Evolutionary conservation across 1,139 yeast genomes (phyloP), one percentile per base, ranked within the genome.

Genomic region (Yamadazyma atmosphaerica): DNA sequence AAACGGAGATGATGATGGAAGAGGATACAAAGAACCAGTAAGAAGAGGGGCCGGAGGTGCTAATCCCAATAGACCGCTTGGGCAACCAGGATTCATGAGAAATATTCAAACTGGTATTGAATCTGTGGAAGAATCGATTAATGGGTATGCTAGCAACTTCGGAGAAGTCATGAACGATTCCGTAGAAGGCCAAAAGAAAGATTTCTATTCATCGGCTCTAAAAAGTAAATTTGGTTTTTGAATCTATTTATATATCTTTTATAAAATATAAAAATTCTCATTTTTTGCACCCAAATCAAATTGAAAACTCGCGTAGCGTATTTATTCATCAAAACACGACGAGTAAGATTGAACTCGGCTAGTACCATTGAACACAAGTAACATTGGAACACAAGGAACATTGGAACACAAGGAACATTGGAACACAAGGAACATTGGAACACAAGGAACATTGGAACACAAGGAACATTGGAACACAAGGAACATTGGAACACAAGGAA

Each of bases 141-240:
- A 79, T 51, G 81, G 78, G 19, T 80, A 79, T 47, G 86, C 86
- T 3, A 74, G 68, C 32, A 68, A 62, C 26, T 64, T 80, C 34
- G 73, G 78, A 45, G 82, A 81, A 46, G 60, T 74, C 7, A 64
- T 81, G 67, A 74, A 63, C 40, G 84, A 79, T 11, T 60, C 77
- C 0, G 56, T 76, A 21, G 81, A 74, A 32, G 67, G 68, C 3
- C 73, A 72, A 10, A 77, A 81, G 47, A 74, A 68, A 38, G 70
- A 74, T 15, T 48, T 81, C 45, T 74, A 80, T 41, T 65, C 68
- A 31, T 70, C 81, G 4, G 76, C 84, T 1, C 51, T 79, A 28
- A 74, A 71, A 48, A 72, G 74, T 41, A 77, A 74, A 48, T 65
- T 81, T 48, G 86, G 86, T 0, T 56, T 79, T 26, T 78, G 51